phyloP scores from a whole-genome alignment of 202 grass and related monocot genomes.

The Dendrocalamus latiflorus region DNA sequence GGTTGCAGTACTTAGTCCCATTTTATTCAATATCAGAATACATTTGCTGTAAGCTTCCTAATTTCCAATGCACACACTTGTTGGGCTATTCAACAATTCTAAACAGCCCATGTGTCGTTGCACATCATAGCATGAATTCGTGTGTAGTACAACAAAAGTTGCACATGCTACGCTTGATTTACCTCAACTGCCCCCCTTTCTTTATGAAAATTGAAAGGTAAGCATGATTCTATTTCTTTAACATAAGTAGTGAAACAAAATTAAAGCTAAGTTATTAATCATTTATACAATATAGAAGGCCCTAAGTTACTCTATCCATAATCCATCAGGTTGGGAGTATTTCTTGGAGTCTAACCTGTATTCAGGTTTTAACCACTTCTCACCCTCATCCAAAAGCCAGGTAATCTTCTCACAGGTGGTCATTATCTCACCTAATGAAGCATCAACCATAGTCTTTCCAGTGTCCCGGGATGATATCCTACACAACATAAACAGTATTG shows the following conservation, averaged over 20 bases:
- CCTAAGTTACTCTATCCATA: slow-evolving; percentile 14
- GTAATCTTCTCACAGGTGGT: slow-evolving; percentile 98
- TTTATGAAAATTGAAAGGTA: not conserved
- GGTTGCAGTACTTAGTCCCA: not conserved
- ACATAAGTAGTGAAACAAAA: not conserved
- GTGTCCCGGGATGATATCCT: slow-evolving; percentile 94
- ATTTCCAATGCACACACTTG: not conserved
- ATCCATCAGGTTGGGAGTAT: slow-evolving; percentile 4
- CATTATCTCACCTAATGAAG: slow-evolving; percentile 98
- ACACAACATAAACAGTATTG: slow-evolving; percentile 3
- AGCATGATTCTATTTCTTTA: not conserved
- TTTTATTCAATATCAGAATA: not conserved
- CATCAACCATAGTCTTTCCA: slow-evolving; percentile 97
- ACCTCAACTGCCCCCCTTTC: not conserved
- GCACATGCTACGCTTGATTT: not conserved
- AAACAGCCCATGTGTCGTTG: not conserved
- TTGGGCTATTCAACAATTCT: not conserved
- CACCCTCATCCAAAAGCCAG: slow-evolving; percentile 98
- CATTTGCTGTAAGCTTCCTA: not conserved
- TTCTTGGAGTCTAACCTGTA: slow-evolving; percentile 60
- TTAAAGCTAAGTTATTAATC: not conserved
- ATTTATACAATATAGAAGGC: not conserved
- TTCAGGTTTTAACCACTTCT: slow-evolving; percentile 99
- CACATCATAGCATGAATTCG: not conserved
- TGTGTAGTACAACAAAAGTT: not conserved